Conservation (phyloP, 1,284 basidiomycete genomes). For the Anthracocystis panici-leucophaei region DNA sequence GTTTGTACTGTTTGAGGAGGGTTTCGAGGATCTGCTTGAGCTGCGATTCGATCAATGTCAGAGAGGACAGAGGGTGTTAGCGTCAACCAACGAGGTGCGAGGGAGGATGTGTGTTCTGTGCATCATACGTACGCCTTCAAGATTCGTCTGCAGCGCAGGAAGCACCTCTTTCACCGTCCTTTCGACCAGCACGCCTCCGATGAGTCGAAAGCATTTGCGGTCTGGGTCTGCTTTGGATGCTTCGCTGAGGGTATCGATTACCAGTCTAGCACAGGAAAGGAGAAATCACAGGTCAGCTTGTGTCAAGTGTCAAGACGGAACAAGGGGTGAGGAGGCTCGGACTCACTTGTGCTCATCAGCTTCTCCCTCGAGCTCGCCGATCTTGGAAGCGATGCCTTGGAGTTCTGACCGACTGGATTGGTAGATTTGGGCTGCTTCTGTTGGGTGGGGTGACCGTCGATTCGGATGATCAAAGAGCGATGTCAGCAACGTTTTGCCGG, state of each 20-base stretch:
- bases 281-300: background rate
- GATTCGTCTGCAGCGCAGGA: constrained; percentile 74
- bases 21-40: constrained; percentile 63
- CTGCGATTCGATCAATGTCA: constrained; percentile 26
- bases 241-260: constrained; percentile 83
- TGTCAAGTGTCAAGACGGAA: background rate
- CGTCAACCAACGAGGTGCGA: background rate
- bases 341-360: constrained; percentile 68
- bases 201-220: constrained; percentile 94
- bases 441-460: background rate
- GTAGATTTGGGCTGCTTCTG: constrained; percentile 58
- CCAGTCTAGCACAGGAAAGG: constrained; percentile 76
- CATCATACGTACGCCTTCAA: constrained; percentile 60
- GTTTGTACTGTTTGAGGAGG: constrained; percentile 67
- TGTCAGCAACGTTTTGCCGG: background rate
- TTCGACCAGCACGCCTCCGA: constrained; percentile 95
- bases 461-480: background rate
- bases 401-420: constrained; percentile 62
- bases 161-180: constrained; percentile 95
- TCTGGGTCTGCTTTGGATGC: constrained; percentile 77
- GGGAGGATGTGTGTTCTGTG: background rate
- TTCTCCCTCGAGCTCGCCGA: constrained; percentile 67
- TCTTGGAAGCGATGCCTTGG: constrained; percentile 66
- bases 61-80: background rate
- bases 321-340: background rate